Percentiles rank a stretch among this genome's conserved stretches.
Conservation (phyloP, 2,329 filamentous ascomycete species). For the Sarocladium brachiariae region DNA sequence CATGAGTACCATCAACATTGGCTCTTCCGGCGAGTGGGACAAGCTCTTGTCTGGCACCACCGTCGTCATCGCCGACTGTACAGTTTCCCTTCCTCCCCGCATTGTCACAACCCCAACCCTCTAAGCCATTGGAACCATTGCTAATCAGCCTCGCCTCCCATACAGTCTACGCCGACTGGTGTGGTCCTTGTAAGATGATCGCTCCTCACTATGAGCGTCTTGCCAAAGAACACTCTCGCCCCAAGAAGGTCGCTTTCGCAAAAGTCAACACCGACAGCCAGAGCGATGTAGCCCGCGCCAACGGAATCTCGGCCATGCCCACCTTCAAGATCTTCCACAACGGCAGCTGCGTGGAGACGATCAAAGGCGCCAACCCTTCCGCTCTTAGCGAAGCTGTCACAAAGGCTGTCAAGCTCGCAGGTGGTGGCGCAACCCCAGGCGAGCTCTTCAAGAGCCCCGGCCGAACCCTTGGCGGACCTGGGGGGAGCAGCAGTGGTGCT, state of each 20-base stretch:
- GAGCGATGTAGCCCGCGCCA: conserved; percentile 65
- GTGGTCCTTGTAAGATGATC: conserved; percentile 87
- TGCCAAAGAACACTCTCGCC: conserved; percentile 69
- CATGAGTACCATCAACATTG: conserved; percentile 49
- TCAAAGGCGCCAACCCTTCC: conserved; percentile 73
- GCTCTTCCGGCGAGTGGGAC: conserved; percentile 64
- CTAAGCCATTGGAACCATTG: background rate
- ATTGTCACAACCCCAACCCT: conserved; percentile 11
- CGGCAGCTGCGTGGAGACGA: conserved; percentile 64
- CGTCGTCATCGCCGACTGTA: conserved; percentile 88
- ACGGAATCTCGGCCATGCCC: conserved; percentile 81
- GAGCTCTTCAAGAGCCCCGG: conserved; percentile 48
- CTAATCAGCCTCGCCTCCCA: conserved; percentile 15
- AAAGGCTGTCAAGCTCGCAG: conserved; percentile 53
- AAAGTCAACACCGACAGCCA: conserved; percentile 90
- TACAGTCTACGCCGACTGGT: conserved; percentile 91
- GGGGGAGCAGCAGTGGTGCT: conserved; percentile 19
- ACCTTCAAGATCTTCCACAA: conserved; percentile 90
- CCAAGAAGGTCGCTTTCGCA: conserved; percentile 77
- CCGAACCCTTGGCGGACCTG: conserved; percentile 52
- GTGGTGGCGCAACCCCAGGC: conserved; percentile 31
- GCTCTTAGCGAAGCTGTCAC: conserved; percentile 71
- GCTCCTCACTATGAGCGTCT: conserved; percentile 84
- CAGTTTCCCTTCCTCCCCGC: conserved; percentile 23
- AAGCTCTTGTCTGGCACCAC: conserved; percentile 63